These are phyloP conservation scores for Lophiotrema nucula DNA, from an alignment of 495 filamentous ascomycete species.

Conservation along the genomic window DNA sequence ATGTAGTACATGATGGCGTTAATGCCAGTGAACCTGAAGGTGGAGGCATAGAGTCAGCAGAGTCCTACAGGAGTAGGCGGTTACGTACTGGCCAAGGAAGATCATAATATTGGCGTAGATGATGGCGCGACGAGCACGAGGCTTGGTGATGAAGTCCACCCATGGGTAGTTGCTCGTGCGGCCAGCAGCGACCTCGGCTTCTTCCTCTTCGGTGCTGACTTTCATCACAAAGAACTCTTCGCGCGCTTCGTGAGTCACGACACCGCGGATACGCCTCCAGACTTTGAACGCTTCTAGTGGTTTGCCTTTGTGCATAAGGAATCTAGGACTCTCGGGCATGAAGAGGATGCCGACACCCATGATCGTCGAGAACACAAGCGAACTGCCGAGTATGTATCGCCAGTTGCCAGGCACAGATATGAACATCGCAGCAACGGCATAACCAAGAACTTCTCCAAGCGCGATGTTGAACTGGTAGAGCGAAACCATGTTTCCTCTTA, in stretches of 20 bases:
- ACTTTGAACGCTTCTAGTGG: conserved; percentile 54
- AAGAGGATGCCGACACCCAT: conserved; percentile 59
- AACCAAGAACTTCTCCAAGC: conserved; percentile 61
- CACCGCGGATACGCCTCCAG: conserved; percentile 62
- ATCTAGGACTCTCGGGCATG: conserved; percentile 58
- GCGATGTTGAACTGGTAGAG: conserved; percentile 65
- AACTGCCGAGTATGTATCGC: conserved; percentile 65
- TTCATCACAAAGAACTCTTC: conserved; percentile 64
- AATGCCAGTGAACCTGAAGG: not conserved
- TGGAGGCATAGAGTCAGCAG: not conserved
- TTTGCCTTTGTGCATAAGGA: conserved; percentile 54
- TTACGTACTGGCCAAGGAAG: conserved; percentile 61
- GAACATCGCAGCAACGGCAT: conserved; percentile 62
- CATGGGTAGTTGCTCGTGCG: conserved; percentile 47
- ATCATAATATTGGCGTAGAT: conserved; percentile 64
- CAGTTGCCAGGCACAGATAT: conserved; percentile 58
- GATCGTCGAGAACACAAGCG: conserved; percentile 62
- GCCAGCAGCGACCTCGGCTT: conserved; percentile 39
- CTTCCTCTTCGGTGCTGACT: conserved; percentile 52
- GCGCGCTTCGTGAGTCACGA: conserved; percentile 48
- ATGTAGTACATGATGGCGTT: conserved; percentile 60
- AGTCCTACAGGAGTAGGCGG: conserved; percentile 49
- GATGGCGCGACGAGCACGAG: conserved; percentile 58
- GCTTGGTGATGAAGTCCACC: conserved; percentile 62
- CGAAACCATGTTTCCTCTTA: conserved; percentile 62